phyloP scores from a whole-genome alignment of 331 rosid genomes.

The Quercus lobata region DNA sequence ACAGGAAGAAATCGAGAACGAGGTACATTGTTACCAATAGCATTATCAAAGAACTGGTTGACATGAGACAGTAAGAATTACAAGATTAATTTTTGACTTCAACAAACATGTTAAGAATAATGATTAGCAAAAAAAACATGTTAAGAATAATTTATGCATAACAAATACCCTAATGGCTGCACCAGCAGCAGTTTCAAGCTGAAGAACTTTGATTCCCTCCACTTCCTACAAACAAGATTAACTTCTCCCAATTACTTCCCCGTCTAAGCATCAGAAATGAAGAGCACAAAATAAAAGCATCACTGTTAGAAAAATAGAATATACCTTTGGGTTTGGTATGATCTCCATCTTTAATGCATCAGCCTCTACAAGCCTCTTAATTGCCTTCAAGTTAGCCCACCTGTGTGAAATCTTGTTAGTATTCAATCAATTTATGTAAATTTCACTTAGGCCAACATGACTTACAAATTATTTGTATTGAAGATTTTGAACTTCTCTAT shows the following conservation, averaged over 20 bases:
- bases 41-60: conserved; percentile 82
- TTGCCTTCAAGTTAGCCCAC: conserved; percentile 93
- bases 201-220: conserved; percentile 90
- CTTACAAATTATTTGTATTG: conserved; percentile 95
- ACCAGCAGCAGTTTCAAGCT: conserved; percentile 99
- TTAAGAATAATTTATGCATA: conserved; percentile 1
- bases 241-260: conserved; percentile 22
- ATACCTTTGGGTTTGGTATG: conserved; percentile 97
- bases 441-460: conserved; percentile 14
- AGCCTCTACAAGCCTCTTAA: conserved; percentile 85
- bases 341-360: conserved; percentile 96
- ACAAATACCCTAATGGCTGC: conserved; percentile 85
- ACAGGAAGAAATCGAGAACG: conserved; percentile 99
- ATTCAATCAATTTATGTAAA: conserved; percentile 4
- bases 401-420: conserved; percentile 41
- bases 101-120: conserved; percentile 1
- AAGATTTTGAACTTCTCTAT: conserved; percentile 97
- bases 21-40: conserved; percentile 88
- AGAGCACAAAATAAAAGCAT: conserved; percentile 6
- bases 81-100: conserved; percentile 12
- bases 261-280: conserved; percentile 10
- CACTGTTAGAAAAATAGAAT: conserved; percentile 10
- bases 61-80: conserved; percentile 5
- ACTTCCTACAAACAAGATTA: conserved; percentile 62
- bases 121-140: neutral